These are phyloP conservation scores for Quercus engelmannii DNA, from an alignment of 306 rosid genomes.

Conservation along the genomic window DNA sequence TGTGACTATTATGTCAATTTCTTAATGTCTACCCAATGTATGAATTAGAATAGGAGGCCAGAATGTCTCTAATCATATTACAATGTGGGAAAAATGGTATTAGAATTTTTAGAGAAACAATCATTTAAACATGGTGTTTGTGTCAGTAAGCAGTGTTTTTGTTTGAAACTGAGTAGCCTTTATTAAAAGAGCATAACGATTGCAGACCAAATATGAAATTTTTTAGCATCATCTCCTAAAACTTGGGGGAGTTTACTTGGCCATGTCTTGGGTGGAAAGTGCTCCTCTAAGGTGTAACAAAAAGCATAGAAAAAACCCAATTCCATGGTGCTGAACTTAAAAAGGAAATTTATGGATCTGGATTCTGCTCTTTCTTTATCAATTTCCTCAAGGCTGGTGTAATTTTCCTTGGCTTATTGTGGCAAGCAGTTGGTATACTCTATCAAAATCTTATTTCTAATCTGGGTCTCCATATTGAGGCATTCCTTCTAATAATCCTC, in stretches of 20 bases:
- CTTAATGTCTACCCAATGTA: too few relatives aligned
- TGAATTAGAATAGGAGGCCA: too few relatives aligned
- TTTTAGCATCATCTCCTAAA: neutral
- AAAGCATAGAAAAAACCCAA: neutral
- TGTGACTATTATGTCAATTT: too few relatives aligned
- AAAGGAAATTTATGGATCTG: neutral
- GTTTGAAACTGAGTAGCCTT: neutral
- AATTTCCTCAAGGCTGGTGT: neutral
- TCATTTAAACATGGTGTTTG: neutral
- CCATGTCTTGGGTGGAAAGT: neutral
- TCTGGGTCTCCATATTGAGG: neutral
- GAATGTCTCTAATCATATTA: too few relatives aligned
- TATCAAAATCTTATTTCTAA: neutral
- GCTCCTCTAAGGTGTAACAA: too few relatives aligned
- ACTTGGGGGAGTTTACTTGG: neutral
- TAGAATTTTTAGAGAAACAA: too few relatives aligned
- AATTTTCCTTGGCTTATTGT: neutral
- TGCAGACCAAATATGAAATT: neutral
- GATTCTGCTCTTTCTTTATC: neutral
- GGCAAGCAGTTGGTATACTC: neutral
- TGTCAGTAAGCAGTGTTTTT: neutral
- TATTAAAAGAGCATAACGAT: neutral
- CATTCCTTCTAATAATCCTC: neutral
- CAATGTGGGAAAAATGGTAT: too few relatives aligned
- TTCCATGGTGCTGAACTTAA: neutral